Percentiles rank a stretch among this genome's conserved stretches.
Evolutionary conservation across 352 stramenopile species (phyloP).

Genomic region (Phytophthora ramorum): DNA sequence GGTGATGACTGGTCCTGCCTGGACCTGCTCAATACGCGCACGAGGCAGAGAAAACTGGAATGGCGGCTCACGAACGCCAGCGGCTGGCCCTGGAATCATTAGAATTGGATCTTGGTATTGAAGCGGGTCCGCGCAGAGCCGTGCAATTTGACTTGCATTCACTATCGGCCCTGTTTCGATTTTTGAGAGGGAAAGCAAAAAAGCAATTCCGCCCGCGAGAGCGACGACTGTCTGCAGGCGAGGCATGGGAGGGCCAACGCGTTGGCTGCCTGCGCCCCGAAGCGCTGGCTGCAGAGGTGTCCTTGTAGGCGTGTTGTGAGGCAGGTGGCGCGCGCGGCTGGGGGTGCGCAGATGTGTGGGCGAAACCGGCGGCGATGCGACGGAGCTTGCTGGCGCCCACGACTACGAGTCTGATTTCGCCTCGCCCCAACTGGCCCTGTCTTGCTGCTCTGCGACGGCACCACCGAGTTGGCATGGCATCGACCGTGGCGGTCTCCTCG

Average conservation of each 20-base stretch:
- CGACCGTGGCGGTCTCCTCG: neutral
- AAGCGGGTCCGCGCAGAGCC: constrained; percentile 10
- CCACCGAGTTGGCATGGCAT: neutral
- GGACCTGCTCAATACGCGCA: constrained; percentile 9
- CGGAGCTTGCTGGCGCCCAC: neutral
- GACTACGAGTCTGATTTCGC: constrained; percentile 13
- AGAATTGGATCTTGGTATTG: constrained; percentile 13
- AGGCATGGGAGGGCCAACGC: neutral
- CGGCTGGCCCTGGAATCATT: neutral
- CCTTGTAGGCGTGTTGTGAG: neutral
- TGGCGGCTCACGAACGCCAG: neutral
- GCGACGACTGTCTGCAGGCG: neutral
- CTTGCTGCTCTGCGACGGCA: neutral
- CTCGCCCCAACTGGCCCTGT: neutral
- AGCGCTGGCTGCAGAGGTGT: too few species aligned
- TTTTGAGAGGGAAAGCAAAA: constrained; percentile 3
- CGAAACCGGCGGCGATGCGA: neutral
- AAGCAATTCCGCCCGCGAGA: neutral
- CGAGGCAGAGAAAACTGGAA: constrained; percentile 16
- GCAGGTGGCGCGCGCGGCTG: neutral
- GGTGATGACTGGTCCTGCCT: neutral
- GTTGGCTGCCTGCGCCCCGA: too few species aligned
- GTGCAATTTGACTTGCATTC: constrained; percentile 9
- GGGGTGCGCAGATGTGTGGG: neutral
- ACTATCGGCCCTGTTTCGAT: constrained; percentile 31